phyloP scores from a whole-genome alignment of 495 filamentous ascomycete species.

The Aspergillus biplanus region DNA sequence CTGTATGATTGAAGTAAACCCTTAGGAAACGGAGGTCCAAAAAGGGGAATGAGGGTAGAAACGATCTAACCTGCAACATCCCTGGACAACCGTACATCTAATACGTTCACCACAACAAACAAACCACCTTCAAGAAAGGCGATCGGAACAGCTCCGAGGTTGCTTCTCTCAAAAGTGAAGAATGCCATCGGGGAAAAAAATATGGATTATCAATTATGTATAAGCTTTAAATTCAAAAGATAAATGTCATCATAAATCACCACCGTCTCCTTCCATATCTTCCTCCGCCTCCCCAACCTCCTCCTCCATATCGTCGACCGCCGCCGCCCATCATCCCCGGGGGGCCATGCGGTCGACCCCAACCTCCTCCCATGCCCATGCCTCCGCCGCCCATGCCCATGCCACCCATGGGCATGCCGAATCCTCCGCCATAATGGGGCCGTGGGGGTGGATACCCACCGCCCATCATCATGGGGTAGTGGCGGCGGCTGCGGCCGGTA shows the following conservation, averaged over 20 bases:
- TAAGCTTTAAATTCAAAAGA: not conserved
- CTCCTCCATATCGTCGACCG: not conserved
- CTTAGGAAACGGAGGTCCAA: too few relatives aligned
- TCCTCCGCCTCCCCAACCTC: not conserved
- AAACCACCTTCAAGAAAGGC: not conserved
- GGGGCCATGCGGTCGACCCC: not conserved
- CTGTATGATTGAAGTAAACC: too few relatives aligned
- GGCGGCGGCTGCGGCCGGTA: not conserved
- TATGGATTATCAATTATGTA: not conserved
- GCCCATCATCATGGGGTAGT: slow-evolving; percentile 8
- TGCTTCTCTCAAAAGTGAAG: too few relatives aligned
- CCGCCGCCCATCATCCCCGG: not conserved
- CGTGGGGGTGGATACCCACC: not conserved
- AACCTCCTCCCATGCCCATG: not conserved
- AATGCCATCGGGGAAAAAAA: not conserved
- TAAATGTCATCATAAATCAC: not conserved
- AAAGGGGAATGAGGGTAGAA: not conserved
- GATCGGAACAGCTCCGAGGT: not conserved
- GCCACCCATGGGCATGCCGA: slow-evolving; percentile 7
- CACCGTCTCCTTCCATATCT: slow-evolving; percentile 3
- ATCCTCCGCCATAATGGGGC: not conserved
- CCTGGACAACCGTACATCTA: too few relatives aligned
- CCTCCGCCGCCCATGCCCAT: not conserved
- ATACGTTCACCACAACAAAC: too few relatives aligned
- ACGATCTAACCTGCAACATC: too few relatives aligned